phyloP scores from a whole-genome alignment of 2,329 filamentous ascomycete genomes.

The Phaeosphaeriaceae sp. region DNA sequence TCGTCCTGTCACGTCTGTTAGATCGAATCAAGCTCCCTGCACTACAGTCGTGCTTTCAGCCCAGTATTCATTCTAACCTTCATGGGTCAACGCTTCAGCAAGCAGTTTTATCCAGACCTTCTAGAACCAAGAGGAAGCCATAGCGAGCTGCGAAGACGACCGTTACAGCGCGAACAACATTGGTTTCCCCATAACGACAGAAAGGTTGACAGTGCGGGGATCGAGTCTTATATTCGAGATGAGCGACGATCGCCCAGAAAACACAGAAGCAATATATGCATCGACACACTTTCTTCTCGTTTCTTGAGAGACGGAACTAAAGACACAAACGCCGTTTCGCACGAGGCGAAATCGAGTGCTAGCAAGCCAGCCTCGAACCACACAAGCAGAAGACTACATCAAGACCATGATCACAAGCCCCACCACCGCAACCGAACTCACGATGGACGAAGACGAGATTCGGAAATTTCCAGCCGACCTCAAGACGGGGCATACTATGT shows the following conservation, averaged over 20 bases:
- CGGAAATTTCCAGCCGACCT: neutral
- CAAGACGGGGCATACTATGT: neutral
- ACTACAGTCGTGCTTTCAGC: neutral
- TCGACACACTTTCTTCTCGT: constrained; percentile 38
- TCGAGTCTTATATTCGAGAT: neutral
- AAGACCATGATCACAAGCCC: neutral
- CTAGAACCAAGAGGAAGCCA: neutral
- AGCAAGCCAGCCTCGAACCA: neutral
- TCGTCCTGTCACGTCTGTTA: neutral
- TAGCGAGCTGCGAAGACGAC: neutral
- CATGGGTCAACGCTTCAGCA: constrained; percentile 16
- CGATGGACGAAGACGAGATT: neutral
- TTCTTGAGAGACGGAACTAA: constrained; percentile 30
- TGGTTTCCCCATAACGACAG: neutral
- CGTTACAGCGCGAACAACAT: neutral
- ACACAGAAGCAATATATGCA: constrained; percentile 43
- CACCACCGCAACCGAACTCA: neutral
- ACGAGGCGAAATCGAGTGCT: neutral
- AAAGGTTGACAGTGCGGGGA: neutral
- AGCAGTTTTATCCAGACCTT: neutral
- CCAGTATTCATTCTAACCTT: neutral
- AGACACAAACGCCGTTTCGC: neutral
- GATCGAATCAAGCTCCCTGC: neutral
- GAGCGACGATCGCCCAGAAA: constrained; percentile 7
- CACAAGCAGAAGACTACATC: neutral